Conservation (phyloP, 805 yeast genomes). For the Teunomyces stri region DNA sequence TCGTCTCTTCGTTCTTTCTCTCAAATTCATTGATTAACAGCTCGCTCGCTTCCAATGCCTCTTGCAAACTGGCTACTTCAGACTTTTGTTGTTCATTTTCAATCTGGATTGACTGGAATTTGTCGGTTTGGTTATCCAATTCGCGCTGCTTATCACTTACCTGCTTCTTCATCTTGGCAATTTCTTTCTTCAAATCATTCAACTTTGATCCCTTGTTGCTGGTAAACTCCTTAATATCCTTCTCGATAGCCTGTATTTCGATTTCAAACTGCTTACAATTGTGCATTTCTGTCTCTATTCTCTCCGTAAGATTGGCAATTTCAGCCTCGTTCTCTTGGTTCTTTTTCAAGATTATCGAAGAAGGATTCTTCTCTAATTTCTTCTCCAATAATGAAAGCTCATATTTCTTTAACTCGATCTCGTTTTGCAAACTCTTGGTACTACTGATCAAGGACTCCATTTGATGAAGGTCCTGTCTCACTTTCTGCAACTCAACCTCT, state of each 20-base stretch:
- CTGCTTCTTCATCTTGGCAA: constrained; percentile 29
- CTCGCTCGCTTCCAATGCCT: constrained; percentile 38
- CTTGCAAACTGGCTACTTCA: constrained; percentile 51
- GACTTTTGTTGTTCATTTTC: constrained; percentile 65
- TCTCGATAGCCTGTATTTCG: constrained; percentile 57
- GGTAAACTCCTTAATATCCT: constrained; percentile 79
- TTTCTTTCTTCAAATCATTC: constrained; percentile 56
- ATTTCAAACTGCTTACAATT: constrained; percentile 27
- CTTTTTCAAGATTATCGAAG: constrained; percentile 53
- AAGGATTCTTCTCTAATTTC: constrained; percentile 53
- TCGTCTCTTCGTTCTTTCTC: neutral
- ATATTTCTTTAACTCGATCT: constrained; percentile 55
- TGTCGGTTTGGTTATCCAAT: constrained; percentile 47
- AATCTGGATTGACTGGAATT: constrained; percentile 61
- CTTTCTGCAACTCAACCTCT: constrained; percentile 39
- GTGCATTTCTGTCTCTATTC: constrained; percentile 35
- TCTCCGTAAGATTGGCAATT: constrained; percentile 38
- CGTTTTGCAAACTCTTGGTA: constrained; percentile 58
- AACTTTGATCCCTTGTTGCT: constrained; percentile 79
- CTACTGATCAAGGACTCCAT: constrained; percentile 45
- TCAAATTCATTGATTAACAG: constrained; percentile 28
- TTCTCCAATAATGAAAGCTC: constrained; percentile 55
- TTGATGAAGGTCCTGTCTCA: constrained; percentile 40
- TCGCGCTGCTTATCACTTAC: constrained; percentile 40
- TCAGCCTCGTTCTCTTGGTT: constrained; percentile 46